phyloP scores from a whole-genome alignment of 768 basidiomycete species.

The Leucocoprinus birnbaumii region DNA sequence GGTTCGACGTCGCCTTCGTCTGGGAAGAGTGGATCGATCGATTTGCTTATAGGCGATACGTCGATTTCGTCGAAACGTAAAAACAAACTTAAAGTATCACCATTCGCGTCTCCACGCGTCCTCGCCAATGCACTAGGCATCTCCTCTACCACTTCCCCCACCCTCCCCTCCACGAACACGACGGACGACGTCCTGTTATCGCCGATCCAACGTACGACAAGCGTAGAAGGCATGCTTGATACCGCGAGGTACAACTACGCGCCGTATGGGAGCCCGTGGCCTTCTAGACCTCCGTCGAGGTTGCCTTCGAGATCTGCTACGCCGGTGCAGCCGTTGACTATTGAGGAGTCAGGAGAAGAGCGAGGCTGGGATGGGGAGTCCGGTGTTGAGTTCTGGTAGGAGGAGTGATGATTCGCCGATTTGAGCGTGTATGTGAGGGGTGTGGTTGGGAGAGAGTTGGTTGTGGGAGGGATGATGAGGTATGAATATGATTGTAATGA shows the following conservation, averaged over 20 bases:
- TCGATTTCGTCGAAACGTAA: conserved; percentile 32
- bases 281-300: conserved; percentile 31
- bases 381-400: no score
- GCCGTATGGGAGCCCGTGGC: conserved; percentile 40
- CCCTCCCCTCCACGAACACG: background rate
- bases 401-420: no score
- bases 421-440: no score
- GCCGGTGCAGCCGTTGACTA: background rate
- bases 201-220: conserved; percentile 7
- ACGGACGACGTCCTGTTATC: background rate
- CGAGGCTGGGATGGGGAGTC: background rate
- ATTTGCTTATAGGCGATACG: no score
- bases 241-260: conserved; percentile 34
- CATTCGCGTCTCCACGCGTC: conserved; percentile 3
- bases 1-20: conserved; percentile 55
- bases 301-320: conserved; percentile 32
- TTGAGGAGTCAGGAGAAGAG: background rate
- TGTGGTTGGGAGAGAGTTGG: no score
- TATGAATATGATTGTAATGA: no score
- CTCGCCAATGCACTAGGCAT: conserved; percentile 50
- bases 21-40: no score
- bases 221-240: conserved; percentile 23
- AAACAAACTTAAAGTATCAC: conserved; percentile 16
- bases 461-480: no score
- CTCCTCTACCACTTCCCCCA: conserved; percentile 5